Conservation (phyloP, 2,329 filamentous ascomycete species). For the Ophiostoma sp. region DNA sequence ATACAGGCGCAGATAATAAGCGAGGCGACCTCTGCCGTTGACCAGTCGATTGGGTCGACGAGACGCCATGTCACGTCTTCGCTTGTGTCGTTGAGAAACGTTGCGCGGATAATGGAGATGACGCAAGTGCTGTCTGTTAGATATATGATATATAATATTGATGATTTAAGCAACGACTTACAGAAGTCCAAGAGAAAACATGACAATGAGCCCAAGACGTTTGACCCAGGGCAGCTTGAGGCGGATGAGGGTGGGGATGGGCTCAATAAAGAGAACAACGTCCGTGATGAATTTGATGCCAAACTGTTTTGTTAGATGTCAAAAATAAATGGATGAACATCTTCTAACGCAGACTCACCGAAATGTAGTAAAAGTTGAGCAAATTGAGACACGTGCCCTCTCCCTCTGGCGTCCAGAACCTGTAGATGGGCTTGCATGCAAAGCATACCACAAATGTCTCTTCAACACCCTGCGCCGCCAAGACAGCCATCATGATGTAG, state of each 20-base stretch:
- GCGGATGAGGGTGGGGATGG: not conserved
- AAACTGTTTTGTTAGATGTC: not conserved
- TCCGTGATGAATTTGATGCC: not conserved
- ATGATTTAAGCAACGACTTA: not conserved
- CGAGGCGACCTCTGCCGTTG: conserved; percentile 36
- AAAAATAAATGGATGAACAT: not conserved
- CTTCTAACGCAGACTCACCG: not conserved
- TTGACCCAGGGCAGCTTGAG: not conserved
- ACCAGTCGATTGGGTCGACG: conserved; percentile 32
- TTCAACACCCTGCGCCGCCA: conserved; percentile 19
- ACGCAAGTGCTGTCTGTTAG: not conserved
- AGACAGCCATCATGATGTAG: conserved; percentile 15
- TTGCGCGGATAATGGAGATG: not conserved
- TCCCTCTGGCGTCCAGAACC: conserved; percentile 16
- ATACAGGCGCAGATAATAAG: conserved; percentile 35
- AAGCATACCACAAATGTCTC: conserved; percentile 22
- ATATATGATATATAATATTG: not conserved
- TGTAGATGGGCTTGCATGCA: conserved; percentile 19
- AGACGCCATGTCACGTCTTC: conserved; percentile 35
- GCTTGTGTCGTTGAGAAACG: conserved; percentile 4
- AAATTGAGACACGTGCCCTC: conserved; percentile 11
- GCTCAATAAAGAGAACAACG: not conserved
- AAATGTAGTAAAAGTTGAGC: conserved; percentile 9
- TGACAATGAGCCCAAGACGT: not conserved
- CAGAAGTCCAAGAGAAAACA: not conserved